Base-by-base conservation (phyloP, 202 grass and related monocot species). In the Alloteropsis angusta region DNA sequence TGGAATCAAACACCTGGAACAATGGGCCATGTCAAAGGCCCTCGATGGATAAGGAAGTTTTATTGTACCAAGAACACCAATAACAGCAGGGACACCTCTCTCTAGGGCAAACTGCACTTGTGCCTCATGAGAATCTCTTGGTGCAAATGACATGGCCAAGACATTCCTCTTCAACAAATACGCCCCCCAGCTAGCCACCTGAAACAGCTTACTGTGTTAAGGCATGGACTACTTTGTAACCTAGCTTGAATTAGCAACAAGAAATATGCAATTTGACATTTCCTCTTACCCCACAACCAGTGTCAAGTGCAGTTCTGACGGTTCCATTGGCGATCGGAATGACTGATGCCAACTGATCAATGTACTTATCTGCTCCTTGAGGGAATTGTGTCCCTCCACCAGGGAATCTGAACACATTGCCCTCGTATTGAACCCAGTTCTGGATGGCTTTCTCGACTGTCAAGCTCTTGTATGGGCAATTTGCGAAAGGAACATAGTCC, bases 11-110 rank as follows among this genome's bases (percentile, higher is more conserved):
- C 96, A 99, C 68, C 96, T 92, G 15, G 96, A 99, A 83, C 96
- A 99, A 84, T 99, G 96, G 70, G 96, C 96, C 96, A 99, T 96
- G 87, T 99, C 96, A 86, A 99, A 99, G 75, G 96, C 92, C 82
- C 96, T 94, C 44, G 92, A 68, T 75, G 96, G 96, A 82, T 96
- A 99, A 78, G 96, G 92, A 50, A 99, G 96, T 74, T 96, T 96
- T 75, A 99, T 88, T 46, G 92, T 96, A 19, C 96, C 96, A 56
- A 99, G 82, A 66, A 99, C 96, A 84, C 96, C 96, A 47, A 99
- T 96, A 72, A 99, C 86, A 67, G 96, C 96, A 42, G 96, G 92
- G 15, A 99, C 96, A 36, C 96, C 96, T 88, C 96, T 89, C 89
- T 99, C 96, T 26, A 99, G 82, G 84, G 96, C 92, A 93, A 99